These are phyloP conservation scores for Warburgia ugandensis DNA, from an alignment of 164 flowering plant species.

Conservation along the genomic window DNA sequence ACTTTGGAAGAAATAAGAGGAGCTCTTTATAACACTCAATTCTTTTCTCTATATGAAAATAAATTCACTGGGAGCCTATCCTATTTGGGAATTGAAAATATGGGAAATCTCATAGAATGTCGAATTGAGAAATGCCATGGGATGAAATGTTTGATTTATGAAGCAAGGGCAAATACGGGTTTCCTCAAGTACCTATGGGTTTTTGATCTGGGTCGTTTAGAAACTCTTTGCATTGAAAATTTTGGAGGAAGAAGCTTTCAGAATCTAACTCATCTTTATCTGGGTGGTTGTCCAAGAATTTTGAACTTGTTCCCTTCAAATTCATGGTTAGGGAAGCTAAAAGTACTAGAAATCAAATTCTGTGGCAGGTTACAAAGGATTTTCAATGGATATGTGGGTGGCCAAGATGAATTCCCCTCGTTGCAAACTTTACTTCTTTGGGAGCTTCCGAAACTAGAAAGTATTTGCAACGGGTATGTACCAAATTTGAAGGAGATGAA, in stretches of 20 bases:
- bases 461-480: not conserved
- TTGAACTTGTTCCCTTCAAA: not conserved
- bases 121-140: slow-evolving; percentile 1
- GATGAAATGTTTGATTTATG: not conserved
- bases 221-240: not conserved
- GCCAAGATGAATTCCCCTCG: not conserved
- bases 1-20: not conserved
- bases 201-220: not conserved
- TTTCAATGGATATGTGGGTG: not conserved
- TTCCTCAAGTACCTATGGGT: not conserved
- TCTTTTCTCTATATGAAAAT: not conserved
- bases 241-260: not conserved
- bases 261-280: not conserved
- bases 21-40: not conserved
- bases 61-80: not conserved
- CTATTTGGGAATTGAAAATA: not conserved
- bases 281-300: not conserved
- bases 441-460: not conserved
- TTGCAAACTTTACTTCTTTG: not conserved
- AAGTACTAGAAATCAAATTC: not conserved
- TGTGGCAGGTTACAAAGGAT: not conserved
- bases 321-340: not conserved
- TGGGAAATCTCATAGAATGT: no score
- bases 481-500: slow-evolving; percentile 1
- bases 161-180: not conserved